Conservation (phyloP, 164 flowering plant species). For the Umbilicus rupestris region DNA sequence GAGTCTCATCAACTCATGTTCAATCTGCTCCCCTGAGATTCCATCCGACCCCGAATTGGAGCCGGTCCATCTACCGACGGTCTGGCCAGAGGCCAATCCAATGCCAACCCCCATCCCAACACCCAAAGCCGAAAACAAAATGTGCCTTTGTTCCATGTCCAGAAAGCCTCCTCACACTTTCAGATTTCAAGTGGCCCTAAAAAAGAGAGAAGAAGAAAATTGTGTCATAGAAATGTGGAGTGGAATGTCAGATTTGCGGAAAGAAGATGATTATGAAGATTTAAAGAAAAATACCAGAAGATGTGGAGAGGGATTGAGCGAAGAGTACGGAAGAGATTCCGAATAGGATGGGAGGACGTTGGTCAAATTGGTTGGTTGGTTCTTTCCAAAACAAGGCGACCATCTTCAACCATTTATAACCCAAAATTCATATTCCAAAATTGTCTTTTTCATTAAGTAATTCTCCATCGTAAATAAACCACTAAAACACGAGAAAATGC, state of each 20-base stretch:
- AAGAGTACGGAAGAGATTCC: not conserved
- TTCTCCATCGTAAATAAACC: no score
- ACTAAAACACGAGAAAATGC: no score
- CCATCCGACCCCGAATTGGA: conserved; percentile 17
- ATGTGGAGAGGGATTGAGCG: not conserved
- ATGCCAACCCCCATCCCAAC: conserved; percentile 56
- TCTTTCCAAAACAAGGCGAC: not conserved
- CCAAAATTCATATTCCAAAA: no score
- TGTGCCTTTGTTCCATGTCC: conserved; percentile 3
- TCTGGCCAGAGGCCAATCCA: conserved; percentile 52
- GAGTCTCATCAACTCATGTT: conserved; percentile 37
- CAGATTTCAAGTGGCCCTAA: not conserved
- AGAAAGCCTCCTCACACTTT: not conserved
- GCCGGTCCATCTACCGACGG: conserved; percentile 39
- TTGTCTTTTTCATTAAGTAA: no score
- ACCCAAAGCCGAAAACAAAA: conserved; percentile 14
- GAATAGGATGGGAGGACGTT: not conserved
- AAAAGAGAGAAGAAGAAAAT: not conserved
- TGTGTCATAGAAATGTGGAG: not conserved
- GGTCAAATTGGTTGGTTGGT: not conserved
- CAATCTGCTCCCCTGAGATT: conserved; percentile 35
- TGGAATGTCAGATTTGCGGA: not conserved
- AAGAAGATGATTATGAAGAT: not conserved
- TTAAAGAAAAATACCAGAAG: not conserved
- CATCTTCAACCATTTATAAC: not conserved